These are phyloP conservation scores for Monosporascus sp. DNA, from an alignment of 2,329 filamentous ascomycete genomes.

Conservation along the genomic window DNA sequence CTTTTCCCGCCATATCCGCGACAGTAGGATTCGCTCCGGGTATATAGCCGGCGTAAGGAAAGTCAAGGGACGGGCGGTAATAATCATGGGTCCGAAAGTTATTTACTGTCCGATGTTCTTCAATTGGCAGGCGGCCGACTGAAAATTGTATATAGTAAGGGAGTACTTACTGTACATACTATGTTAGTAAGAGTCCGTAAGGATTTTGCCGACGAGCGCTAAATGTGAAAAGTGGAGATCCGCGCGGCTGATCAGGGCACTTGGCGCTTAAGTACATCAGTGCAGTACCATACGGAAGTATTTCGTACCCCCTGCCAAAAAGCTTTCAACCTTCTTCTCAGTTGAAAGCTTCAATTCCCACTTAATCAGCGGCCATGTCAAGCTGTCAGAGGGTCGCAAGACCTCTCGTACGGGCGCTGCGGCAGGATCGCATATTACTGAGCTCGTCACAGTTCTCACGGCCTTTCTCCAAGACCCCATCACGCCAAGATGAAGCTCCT, in stretches of 20 bases:
- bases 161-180: too few species aligned
- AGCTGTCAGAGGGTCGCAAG: conserved; percentile 53
- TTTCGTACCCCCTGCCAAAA: too few species aligned
- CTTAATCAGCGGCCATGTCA: conserved; percentile 41
- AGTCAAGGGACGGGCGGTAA: neutral
- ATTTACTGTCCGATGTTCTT: neutral
- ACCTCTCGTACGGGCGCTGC: conserved; percentile 50
- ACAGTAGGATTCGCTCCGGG: conserved; percentile 7
- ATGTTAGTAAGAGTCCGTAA: too few species aligned
- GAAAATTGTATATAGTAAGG: neutral
- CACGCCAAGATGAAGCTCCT: conserved; percentile 29
- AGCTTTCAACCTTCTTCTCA: too few species aligned
- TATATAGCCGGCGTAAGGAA: neutral
- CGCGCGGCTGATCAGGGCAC: neutral
- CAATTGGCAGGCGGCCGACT: neutral
- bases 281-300: too few species aligned
- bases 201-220: neutral
- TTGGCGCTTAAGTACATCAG: neutral
- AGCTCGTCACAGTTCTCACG: conserved; percentile 26
- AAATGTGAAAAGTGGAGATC: neutral
- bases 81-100: neutral
- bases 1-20: conserved; percentile 39
- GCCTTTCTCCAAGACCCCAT: conserved; percentile 30
- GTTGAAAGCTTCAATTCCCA: neutral
- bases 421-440: conserved; percentile 28